phyloP scores from a whole-genome alignment of 371 early-diverging fungal genomes.

The Coemansia sp. region DNA sequence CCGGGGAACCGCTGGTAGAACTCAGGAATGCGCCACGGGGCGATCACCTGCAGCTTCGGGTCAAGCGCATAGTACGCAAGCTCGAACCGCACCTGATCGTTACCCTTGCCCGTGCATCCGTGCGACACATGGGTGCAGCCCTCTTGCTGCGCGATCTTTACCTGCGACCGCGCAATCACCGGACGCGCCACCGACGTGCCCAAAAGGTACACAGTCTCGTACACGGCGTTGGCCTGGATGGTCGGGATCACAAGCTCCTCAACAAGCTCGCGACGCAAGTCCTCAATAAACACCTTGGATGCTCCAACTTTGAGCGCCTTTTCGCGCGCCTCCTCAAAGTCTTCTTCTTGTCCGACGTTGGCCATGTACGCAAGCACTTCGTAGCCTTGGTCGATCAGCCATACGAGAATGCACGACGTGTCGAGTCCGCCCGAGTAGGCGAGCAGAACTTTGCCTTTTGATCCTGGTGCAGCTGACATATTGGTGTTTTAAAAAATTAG shows the following conservation, averaged over 20 bases:
- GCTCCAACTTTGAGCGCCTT: conserved; percentile 95
- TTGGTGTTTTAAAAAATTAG: background rate
- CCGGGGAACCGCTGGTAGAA: conserved; percentile 95
- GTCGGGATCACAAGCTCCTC: conserved; percentile 90
- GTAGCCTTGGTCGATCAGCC: conserved; percentile 96
- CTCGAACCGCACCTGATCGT: conserved; percentile 98
- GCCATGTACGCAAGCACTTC: conserved; percentile 97
- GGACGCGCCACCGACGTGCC: conserved; percentile 97
- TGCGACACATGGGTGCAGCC: conserved; percentile 92
- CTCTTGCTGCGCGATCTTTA: conserved; percentile 89
- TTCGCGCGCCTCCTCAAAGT: conserved; percentile 87
- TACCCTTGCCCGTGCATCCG: conserved; percentile 98
- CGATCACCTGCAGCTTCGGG: conserved; percentile 90
- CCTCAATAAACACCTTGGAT: conserved; percentile 92
- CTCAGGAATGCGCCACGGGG: conserved; percentile 91
- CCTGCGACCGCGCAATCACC: conserved; percentile 87
- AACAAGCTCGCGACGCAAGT: conserved; percentile 89
- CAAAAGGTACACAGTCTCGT: conserved; percentile 91
- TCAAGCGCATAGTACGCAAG: conserved; percentile 94
- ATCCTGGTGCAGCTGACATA: conserved; percentile 45
- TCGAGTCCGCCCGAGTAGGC: conserved; percentile 98
- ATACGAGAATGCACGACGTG: conserved; percentile 96
- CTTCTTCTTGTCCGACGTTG: conserved; percentile 97
- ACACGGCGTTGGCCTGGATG: conserved; percentile 92
- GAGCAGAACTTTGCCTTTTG: conserved; percentile 86